phyloP scores from a whole-genome alignment of 768 basidiomycete genomes.

The Thelephora ganbajun region DNA sequence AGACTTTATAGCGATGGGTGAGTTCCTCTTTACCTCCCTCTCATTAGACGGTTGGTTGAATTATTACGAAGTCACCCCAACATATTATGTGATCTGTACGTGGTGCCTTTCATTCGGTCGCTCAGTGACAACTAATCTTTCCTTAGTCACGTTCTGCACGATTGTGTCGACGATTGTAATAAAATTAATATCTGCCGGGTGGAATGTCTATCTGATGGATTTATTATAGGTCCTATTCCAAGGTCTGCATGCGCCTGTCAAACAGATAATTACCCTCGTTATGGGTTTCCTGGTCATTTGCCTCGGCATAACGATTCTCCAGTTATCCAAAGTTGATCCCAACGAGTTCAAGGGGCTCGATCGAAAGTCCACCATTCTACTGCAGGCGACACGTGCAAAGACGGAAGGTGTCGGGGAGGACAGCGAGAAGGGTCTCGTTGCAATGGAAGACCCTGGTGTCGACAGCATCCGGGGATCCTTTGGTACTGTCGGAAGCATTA shows the following conservation, averaged over 20 bases:
- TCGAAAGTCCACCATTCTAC: constrained; percentile 76
- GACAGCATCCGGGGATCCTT: constrained; percentile 86
- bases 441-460: constrained; percentile 82
- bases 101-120: not conserved
- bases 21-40: constrained; percentile 10
- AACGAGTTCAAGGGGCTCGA: constrained; percentile 63
- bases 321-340: constrained; percentile 93
- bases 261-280: constrained; percentile 80
- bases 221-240: constrained; percentile 31
- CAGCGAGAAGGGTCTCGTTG: constrained; percentile 37
- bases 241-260: constrained; percentile 66
- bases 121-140: too few species aligned
- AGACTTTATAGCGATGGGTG: constrained; percentile 48
- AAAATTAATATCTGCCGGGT: too few species aligned
- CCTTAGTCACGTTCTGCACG: not conserved
- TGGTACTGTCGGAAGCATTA: constrained; percentile 79
- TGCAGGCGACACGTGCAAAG: constrained; percentile 68
- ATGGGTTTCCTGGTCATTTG: constrained; percentile 89
- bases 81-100: constrained; percentile 77
- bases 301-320: constrained; percentile 86
- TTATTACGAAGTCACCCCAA: constrained; percentile 54
- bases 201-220: not conserved
- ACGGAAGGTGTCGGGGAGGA: constrained; percentile 33
- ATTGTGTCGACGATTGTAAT: not conserved
- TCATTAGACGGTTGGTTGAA: constrained; percentile 6